phyloP scores from a whole-genome alignment of 345 rosid genomes.

The Conringia planisiliqua region DNA sequence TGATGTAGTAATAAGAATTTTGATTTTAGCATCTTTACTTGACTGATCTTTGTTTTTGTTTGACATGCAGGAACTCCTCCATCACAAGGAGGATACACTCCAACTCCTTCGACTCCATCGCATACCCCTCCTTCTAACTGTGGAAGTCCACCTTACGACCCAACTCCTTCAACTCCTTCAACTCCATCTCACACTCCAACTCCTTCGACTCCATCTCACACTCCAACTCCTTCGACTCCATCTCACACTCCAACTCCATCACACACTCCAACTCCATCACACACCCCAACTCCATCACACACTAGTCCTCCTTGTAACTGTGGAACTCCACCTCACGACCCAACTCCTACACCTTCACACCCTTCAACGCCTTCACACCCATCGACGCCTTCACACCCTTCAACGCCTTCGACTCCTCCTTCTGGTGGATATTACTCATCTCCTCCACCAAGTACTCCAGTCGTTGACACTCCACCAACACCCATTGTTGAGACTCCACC shows the following conservation, averaged over 20 bases:
- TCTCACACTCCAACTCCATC: conserved; percentile 30
- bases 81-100: conserved; percentile 36
- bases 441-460: conserved; percentile 58
- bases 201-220: conserved; percentile 32
- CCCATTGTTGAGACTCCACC: conserved; percentile 49
- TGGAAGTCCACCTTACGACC: conserved; percentile 35
- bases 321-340: conserved; percentile 23
- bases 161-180: conserved; percentile 38
- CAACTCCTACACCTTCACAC: conserved; percentile 40
- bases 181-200: conserved; percentile 23
- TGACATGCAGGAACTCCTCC: conserved; percentile 39
- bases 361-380: conserved; percentile 44
- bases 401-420: conserved; percentile 55
- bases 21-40: neutral
- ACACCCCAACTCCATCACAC: conserved; percentile 36
- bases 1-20: neutral
- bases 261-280: conserved; percentile 38
- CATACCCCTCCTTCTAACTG: conserved; percentile 32
- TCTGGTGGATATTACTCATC: conserved; percentile 51
- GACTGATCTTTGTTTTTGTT: neutral
- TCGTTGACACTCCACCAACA: conserved; percentile 45
- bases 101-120: conserved; percentile 28
- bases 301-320: conserved; percentile 27
- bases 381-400: conserved; percentile 43
- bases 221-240: conserved; percentile 13